Evolutionary conservation across 2,329 filamentous ascomycete species (phyloP).

Genomic region (Fusarium bulbicola): DNA sequence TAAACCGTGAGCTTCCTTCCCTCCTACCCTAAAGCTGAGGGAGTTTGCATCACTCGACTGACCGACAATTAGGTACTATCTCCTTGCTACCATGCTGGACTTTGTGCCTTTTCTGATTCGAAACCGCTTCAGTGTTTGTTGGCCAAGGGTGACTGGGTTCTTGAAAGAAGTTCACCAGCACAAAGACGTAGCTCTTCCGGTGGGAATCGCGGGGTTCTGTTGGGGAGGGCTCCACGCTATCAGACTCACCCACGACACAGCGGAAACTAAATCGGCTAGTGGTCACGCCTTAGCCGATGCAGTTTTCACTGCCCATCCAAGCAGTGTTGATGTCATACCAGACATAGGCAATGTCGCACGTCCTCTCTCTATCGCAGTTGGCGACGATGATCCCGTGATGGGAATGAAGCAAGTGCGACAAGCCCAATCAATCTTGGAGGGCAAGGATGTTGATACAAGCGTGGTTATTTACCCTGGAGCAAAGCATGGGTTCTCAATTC

Average conservation of each 20-base stretch:
- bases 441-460: neutral
- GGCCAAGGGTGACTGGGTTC: conserved; percentile 49
- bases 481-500: neutral
- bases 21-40: neutral
- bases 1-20: neutral
- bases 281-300: neutral
- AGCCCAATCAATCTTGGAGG: neutral
- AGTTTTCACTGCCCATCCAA: neutral
- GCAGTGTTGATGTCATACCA: neutral
- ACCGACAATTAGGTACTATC: neutral
- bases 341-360: neutral
- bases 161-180: conserved; percentile 50
- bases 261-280: neutral
- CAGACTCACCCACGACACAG: conserved; percentile 51
- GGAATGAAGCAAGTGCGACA: neutral
- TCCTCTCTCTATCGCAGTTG: neutral
- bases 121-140: conserved; percentile 45
- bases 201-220: conserved; percentile 69
- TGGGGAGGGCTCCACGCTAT: conserved; percentile 68
- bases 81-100: neutral
- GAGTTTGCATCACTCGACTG: neutral
- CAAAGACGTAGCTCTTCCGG: conserved; percentile 42
- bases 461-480: neutral
- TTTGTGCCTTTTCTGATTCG: neutral
- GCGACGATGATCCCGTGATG: neutral